Evolutionary conservation across 116 monocot genomes (phyloP), one percentile per base, ranked within the genome.

Genomic region (Posidonia oceanica): DNA sequence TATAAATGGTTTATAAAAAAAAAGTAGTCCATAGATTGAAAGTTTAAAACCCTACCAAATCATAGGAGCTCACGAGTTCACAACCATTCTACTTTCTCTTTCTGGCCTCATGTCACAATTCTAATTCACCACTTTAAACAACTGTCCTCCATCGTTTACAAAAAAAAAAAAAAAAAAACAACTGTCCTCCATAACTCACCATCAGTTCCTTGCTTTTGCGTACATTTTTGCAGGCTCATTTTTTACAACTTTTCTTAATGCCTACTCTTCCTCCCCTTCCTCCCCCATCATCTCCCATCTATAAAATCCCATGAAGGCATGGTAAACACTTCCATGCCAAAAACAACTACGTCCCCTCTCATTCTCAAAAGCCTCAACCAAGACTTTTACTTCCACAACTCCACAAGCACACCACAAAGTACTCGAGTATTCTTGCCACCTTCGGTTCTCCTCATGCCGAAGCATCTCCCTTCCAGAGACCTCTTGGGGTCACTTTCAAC

Each of bases 241-340:
- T 29, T 53, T 52, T 16, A 16, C 18, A 52, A 17, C 68, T 53
- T 68, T 68, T 68, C 68, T 68, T 68, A 53, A 36, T 68, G 68
- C 36, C 70, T 70, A 70, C 36, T 70, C 70, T 70, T 58, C 37
- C 58, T 58, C 10, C 14, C 21, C 69, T 54, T 29, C 69, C 22
- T 5, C 7, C 22, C 3, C 17, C 21, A 44, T 15, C 38, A 4
- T 63, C 7, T 36, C 18, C n/a, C n/a, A 14, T 68, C 53, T 68
- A 68, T 68, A 68, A 53, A 68, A 68, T 3, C 68, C 68, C 68
- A 68, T 8, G 36, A 6, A 36, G 13, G 17, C 54, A 23, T 3
- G n/a, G 2, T 52, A 3, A 23, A 51, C 22, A 7, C 68, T 53
- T 51, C 36, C 53, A 68, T 51, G 54, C 54, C 68, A 21, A 7